phyloP scores from a whole-genome alignment of 2,329 filamentous ascomycete species.

The Sphaerulina vaccinii region DNA sequence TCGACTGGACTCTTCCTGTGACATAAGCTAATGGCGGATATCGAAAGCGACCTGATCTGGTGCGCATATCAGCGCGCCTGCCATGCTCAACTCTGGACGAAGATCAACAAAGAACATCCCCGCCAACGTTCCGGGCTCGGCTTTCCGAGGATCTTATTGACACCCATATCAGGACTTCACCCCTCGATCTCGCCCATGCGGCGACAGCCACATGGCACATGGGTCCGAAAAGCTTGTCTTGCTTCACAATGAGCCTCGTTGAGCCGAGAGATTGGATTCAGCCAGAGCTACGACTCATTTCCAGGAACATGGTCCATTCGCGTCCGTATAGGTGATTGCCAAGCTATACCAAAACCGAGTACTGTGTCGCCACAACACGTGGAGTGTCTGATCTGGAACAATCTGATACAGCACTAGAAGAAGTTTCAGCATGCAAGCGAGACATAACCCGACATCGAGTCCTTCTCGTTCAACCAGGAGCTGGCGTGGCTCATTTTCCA shows the following conservation, averaged over 20 bases:
- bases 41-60: too few relatives aligned
- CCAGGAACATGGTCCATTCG: background rate
- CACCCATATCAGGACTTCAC: slow-evolving; percentile 17
- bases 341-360: background rate
- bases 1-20: too few relatives aligned
- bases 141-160: slow-evolving; percentile 28
- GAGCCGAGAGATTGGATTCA: background rate
- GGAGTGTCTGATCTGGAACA: background rate
- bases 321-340: background rate
- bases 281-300: background rate
- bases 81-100: too few relatives aligned
- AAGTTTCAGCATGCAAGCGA: background rate
- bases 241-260: slow-evolving; percentile 1
- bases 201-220: slow-evolving; percentile 12
- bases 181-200: slow-evolving; percentile 8
- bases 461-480: background rate
- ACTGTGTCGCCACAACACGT: background rate
- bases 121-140: too few relatives aligned
- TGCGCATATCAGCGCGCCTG: too few relatives aligned
- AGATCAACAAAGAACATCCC: too few relatives aligned
- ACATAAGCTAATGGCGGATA: too few relatives aligned
- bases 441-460: background rate
- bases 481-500: background rate
- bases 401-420: background rate
- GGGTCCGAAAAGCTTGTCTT: slow-evolving; percentile 8